A percentile compares a stretch with the other conserved stretches of the same genome.
These are phyloP conservation scores for Lecanosticta acicola DNA, from an alignment of 2,329 filamentous ascomycete species.

Conservation along the genomic window DNA sequence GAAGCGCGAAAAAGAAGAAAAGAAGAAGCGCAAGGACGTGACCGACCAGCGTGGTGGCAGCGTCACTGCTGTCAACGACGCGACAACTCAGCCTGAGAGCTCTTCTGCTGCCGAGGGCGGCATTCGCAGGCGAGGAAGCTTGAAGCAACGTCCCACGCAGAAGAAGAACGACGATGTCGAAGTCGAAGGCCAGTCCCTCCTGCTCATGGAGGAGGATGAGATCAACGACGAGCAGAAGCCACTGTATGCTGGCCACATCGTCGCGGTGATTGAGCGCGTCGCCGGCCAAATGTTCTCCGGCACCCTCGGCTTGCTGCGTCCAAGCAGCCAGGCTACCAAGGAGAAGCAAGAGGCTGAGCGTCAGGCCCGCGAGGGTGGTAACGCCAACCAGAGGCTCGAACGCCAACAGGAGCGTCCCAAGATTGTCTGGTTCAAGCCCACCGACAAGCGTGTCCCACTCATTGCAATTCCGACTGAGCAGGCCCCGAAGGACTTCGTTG, in stretches of 20 bases:
- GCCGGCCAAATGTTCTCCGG: constrained; percentile 98
- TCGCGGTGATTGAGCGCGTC: constrained; percentile 94
- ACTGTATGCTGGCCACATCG: constrained; percentile 91
- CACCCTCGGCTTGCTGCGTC: constrained; percentile 85
- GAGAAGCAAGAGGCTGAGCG: constrained; percentile 98
- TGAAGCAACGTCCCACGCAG: constrained; percentile 92
- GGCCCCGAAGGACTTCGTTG: constrained; percentile 93
- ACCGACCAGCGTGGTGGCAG: constrained; percentile 81
- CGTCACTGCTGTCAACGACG: constrained; percentile 60
- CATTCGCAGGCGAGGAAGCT: constrained; percentile 84
- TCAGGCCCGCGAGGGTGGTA: constrained; percentile 76
- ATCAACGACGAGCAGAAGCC: constrained; percentile 98
- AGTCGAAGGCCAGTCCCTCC: constrained; percentile 92
- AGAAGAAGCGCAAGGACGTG: constrained; percentile 99
- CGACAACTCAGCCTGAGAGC: constrained; percentile 51
- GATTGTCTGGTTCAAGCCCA: constrained; percentile 99
- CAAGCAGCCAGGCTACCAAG: constrained; percentile 97
- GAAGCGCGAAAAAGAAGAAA: constrained; percentile 98
- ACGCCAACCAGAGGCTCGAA: constrained; percentile 66
- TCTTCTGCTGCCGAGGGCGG: constrained; percentile 70
- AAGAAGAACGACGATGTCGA: constrained; percentile 99
- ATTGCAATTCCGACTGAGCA: constrained; percentile 98
- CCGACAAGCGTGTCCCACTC: constrained; percentile 94
- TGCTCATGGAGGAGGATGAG: constrained; percentile 96
- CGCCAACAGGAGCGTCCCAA: constrained; percentile 95